Evolutionary conservation across 306 rosid species (phyloP).

Genomic region (Citrullus amarus): DNA sequence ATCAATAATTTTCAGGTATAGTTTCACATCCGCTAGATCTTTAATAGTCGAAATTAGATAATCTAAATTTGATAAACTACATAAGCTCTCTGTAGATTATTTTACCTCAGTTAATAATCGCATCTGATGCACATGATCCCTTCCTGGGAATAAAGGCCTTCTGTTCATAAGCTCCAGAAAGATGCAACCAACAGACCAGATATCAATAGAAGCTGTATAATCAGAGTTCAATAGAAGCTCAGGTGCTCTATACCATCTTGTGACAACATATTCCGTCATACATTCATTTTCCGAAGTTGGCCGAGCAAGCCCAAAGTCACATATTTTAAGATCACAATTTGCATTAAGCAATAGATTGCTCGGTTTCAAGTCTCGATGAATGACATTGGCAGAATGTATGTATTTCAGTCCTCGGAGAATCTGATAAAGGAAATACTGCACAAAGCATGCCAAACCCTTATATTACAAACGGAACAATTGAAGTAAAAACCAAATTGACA

Average conservation of each 20-base stretch:
- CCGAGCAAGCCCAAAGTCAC: conserved; percentile 93
- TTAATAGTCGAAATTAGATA: neutral
- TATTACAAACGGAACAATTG: neutral
- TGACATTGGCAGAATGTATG: conserved; percentile 88
- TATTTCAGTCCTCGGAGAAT: conserved; percentile 84
- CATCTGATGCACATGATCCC: conserved; percentile 90
- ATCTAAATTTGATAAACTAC: neutral
- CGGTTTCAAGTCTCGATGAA: conserved; percentile 91
- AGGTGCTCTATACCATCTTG: conserved; percentile 98
- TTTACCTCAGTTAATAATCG: conserved; percentile 89
- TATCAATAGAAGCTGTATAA: conserved; percentile 84
- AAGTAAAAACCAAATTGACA: neutral
- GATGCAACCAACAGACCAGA: conserved; percentile 97
- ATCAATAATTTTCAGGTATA: neutral
- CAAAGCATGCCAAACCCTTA: conserved; percentile 30
- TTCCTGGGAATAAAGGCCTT: conserved; percentile 82
- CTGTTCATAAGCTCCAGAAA: conserved; percentile 97
- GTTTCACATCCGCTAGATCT: neutral
- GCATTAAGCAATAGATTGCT: conserved; percentile 83
- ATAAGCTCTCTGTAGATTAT: neutral
- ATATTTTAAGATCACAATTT: conserved; percentile 86
- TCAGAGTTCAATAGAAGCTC: conserved; percentile 89
- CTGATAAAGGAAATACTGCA: conserved; percentile 98
- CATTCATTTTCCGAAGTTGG: conserved; percentile 69
- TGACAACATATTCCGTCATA: conserved; percentile 95